Conservation (phyloP, 805 yeast genomes). For the Saturnispora quitensis region DNA sequence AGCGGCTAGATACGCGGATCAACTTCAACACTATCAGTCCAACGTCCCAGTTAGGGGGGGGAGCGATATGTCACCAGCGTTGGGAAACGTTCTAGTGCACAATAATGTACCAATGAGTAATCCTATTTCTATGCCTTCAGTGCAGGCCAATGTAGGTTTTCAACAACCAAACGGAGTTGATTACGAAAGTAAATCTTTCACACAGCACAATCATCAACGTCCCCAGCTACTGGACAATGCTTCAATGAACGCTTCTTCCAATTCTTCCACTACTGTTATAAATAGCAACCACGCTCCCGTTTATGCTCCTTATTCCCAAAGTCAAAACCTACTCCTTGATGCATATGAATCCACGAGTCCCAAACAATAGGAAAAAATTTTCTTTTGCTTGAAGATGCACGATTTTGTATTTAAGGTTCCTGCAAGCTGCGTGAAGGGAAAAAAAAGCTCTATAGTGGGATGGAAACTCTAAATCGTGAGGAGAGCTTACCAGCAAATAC, state of each 20-base stretch:
- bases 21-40: not conserved
- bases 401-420: not conserved
- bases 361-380: not conserved
- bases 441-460: not conserved
- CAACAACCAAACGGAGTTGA: not conserved
- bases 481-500: not conserved
- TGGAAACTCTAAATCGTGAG: too few relatives aligned
- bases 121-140: not conserved
- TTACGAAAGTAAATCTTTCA: not conserved
- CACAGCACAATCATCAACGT: slow-evolving; percentile 2
- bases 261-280: not conserved
- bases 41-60: not conserved
- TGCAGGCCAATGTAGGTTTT: not conserved
- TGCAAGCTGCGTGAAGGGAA: not conserved
- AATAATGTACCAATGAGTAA: not conserved
- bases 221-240: not conserved
- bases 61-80: not conserved
- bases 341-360: not conserved
- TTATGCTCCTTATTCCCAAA: not conserved
- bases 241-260: not conserved
- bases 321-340: not conserved
- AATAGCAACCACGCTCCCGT: not conserved
- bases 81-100: not conserved
- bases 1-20: not conserved
- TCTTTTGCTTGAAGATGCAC: not conserved